Conservation (phyloP, 2,329 filamentous ascomycete genomes). For the Arthrobotrys iridis region DNA sequence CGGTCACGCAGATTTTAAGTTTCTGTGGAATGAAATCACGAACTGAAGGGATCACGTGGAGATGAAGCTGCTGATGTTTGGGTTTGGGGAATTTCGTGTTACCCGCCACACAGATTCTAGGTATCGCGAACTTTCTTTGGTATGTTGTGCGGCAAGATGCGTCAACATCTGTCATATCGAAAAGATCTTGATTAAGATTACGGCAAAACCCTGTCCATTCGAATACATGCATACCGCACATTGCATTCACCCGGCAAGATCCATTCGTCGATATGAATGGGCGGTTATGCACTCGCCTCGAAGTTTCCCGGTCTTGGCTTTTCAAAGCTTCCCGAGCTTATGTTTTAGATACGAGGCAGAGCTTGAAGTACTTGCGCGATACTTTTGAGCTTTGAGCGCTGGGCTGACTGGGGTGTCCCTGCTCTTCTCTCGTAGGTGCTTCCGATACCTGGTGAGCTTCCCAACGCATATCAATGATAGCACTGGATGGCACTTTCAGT, state of each 20-base stretch:
- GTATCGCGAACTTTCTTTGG: constrained; percentile 49
- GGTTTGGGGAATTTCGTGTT: constrained; percentile 10
- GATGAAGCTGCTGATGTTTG: constrained; percentile 29
- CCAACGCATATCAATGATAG: constrained; percentile 53
- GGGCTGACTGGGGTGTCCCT: constrained; percentile 43
- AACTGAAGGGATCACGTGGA: constrained; percentile 35
- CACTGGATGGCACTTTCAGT: constrained; percentile 52
- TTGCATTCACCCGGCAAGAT: background rate
- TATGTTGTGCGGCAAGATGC: constrained; percentile 25
- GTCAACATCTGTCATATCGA: constrained; percentile 1
- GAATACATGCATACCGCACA: background rate
- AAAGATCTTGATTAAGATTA: background rate
- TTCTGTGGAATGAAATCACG: constrained; percentile 13
- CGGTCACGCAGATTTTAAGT: constrained; percentile 14
- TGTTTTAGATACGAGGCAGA: constrained; percentile 12
- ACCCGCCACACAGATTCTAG: constrained; percentile 40
- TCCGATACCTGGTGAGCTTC: constrained; percentile 28
- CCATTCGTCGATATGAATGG: constrained; percentile 1
- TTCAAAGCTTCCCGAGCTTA: background rate
- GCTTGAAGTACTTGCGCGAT: constrained; percentile 15
- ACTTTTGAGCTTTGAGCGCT: background rate
- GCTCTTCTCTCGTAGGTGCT: constrained; percentile 29
- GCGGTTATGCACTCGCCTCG: constrained; percentile 5
- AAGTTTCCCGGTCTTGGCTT: constrained; percentile 16
- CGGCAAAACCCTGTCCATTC: background rate